Conservation (phyloP, 768 basidiomycete genomes). For the Boletus subcaerulescens region DNA sequence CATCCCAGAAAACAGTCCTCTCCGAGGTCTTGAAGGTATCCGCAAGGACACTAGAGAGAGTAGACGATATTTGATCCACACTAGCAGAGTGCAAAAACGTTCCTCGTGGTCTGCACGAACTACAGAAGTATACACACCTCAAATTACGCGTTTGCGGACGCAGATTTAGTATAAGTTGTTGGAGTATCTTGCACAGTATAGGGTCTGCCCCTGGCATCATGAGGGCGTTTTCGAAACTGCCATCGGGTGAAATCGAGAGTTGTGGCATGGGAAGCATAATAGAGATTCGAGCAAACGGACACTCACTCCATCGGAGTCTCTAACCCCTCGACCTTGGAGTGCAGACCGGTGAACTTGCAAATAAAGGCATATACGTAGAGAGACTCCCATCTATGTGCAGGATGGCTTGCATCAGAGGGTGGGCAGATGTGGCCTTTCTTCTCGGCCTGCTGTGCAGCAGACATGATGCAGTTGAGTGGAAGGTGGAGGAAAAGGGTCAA, state of each 20-base stretch:
- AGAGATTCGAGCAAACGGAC: slow-evolving; percentile 18
- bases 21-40: slow-evolving; percentile 73
- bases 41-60: slow-evolving; percentile 62
- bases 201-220: slow-evolving; percentile 68
- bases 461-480: slow-evolving; percentile 35
- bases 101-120: slow-evolving; percentile 21
- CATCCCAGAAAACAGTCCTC: slow-evolving; percentile 80
- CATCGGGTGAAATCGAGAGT: slow-evolving; percentile 32
- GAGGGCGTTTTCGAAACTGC: slow-evolving; percentile 77
- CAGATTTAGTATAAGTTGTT: slow-evolving; percentile 76
- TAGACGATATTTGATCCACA: slow-evolving; percentile 78
- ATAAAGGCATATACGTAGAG: slow-evolving; percentile 85
- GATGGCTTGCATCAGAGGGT: slow-evolving; percentile 64
- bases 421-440: slow-evolving; percentile 55
- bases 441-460: slow-evolving; percentile 33
- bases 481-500: slow-evolving; percentile 37
- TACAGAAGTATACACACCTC: slow-evolving; percentile 52
- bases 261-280: slow-evolving; percentile 20
- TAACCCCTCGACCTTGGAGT: slow-evolving; percentile 72
- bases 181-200: slow-evolving; percentile 69
- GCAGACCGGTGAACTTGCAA: slow-evolving; percentile 74
- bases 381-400: slow-evolving; percentile 82
- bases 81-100: slow-evolving; percentile 43
- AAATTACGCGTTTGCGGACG: slow-evolving; percentile 88
- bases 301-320: slow-evolving; percentile 84